Evolutionary conservation across 2,329 filamentous ascomycete genomes (phyloP), one percentile per base, ranked within the genome.

Genomic region (Talaromyces islandicus): DNA sequence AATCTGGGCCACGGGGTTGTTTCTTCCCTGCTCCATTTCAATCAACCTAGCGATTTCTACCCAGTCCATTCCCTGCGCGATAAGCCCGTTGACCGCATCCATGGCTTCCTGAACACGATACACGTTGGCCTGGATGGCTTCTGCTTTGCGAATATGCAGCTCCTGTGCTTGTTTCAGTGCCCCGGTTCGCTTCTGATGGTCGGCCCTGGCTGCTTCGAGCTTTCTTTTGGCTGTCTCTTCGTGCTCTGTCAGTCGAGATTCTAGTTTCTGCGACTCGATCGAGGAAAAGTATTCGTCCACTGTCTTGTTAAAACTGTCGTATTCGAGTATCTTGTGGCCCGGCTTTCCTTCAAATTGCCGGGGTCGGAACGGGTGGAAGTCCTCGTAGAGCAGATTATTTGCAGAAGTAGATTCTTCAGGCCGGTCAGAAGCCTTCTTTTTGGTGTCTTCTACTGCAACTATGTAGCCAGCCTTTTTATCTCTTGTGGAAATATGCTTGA

Each of bases 261-360:
- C 89, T 0, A 97, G 81, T 71, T 91, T 96, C 71, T 97, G 93
- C 0, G 92, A 91, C 75, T 99, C 94, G 27, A 97, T 85, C 0
- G 93, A 97, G 0, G 94, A 97, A 73, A 96, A 97, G 78, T 97
- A 99, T 66, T 96, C 91, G 70, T 99, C 94, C 0, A 96, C 92
- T 0, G 92, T 94, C 70, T 89, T 89, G 73, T 97, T 97, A 79
- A 95, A 97, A 10, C 87, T 89, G 7, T 91, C 83, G 65, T 92
- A 92, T 58, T 90, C 85, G 12, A 97, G 70, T 17, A 96, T 85
- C 3, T 85, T 83, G 25, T 88, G 83, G 0, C 81, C 77, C 0
- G 85, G 78, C 59, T 92, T 86, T 7, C 83, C 80, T 63, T 87
- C 85, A 63, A 96, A 89, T 66, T 97, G 93, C 24, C 82, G 80